Conservation (phyloP, 495 filamentous ascomycete species). For the Collariella sp. region DNA sequence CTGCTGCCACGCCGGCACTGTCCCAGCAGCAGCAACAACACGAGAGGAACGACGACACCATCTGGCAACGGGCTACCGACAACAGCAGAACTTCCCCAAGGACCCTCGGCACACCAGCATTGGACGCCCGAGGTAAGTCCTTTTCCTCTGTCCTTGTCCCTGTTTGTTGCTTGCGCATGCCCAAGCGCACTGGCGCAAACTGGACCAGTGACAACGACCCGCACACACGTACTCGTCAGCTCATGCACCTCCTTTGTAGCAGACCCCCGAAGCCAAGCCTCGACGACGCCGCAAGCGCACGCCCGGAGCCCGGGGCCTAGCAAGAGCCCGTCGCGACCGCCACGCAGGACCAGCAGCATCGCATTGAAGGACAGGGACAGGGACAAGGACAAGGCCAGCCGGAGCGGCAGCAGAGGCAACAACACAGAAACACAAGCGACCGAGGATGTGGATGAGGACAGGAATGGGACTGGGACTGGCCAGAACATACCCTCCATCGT, state of each 20-base stretch:
- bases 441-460: slow-evolving; percentile 16
- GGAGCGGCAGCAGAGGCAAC: slow-evolving; percentile 8
- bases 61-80: too few species aligned
- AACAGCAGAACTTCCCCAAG: neutral
- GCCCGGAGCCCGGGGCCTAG: neutral
- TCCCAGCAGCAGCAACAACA: neutral
- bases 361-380: slow-evolving; percentile 8
- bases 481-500: slow-evolving; percentile 4
- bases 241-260: slow-evolving; percentile 10
- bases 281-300: slow-evolving; percentile 10
- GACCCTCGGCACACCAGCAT: slow-evolving; percentile 3
- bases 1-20: slow-evolving; percentile 2
- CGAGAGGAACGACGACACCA: too few species aligned
- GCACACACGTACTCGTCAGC: slow-evolving; percentile 5
- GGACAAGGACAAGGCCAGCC: slow-evolving; percentile 12
- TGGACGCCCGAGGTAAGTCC: slow-evolving; percentile 16
- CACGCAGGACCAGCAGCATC: slow-evolving; percentile 13
- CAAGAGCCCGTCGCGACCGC: slow-evolving; percentile 9
- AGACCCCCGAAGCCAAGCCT: slow-evolving; percentile 9
- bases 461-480: too few species aligned
- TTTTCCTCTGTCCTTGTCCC: neutral
- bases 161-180: neutral
- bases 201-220: too few species aligned
- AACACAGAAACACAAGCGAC: slow-evolving; percentile 8
- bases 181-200: too few species aligned